Percentiles rank a stretch among this genome's conserved stretches.
These are phyloP conservation scores for Pseudevernia furfuracea DNA, from an alignment of 495 filamentous ascomycete species.

Conservation along the genomic window DNA sequence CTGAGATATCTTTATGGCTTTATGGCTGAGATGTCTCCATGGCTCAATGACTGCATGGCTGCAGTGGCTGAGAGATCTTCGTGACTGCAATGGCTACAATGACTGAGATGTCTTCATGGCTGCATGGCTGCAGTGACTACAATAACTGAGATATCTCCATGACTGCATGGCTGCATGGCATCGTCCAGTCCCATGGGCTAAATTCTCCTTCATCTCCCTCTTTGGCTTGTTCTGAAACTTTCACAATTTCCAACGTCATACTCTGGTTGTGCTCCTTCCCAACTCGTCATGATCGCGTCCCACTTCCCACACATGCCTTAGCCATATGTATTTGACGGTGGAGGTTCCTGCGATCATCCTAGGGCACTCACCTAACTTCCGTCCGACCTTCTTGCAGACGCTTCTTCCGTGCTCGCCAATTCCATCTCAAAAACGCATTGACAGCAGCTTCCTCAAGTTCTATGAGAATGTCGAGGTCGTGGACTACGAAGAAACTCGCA, in stretches of 20 bases:
- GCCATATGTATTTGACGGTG: neutral
- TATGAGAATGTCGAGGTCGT: slow-evolving; percentile 33
- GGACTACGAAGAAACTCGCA: slow-evolving; percentile 4
- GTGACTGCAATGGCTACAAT: too few relatives aligned
- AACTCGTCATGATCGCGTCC: neutral
- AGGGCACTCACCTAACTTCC: neutral
- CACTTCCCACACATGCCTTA: neutral
- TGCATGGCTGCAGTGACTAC: too few relatives aligned
- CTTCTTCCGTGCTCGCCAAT: slow-evolving; percentile 14
- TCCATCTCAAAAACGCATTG: slow-evolving; percentile 39
- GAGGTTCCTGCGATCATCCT: neutral
- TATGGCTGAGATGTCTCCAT: too few relatives aligned
- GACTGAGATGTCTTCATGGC: too few relatives aligned
- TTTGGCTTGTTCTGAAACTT: neutral
- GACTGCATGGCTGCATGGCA: too few relatives aligned
- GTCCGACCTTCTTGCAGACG: slow-evolving; percentile 5
- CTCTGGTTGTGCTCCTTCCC: neutral
- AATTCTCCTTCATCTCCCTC: neutral
- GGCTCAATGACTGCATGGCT: too few relatives aligned
- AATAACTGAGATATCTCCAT: too few relatives aligned
- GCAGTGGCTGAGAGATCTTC: too few relatives aligned
- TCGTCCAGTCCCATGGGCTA: neutral
- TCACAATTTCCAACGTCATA: neutral
- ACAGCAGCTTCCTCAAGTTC: slow-evolving; percentile 59
- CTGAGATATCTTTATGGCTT: too few relatives aligned